Evolutionary conservation across 352 stramenopile species (phyloP).

Genomic region (Pythium coloratum): DNA sequence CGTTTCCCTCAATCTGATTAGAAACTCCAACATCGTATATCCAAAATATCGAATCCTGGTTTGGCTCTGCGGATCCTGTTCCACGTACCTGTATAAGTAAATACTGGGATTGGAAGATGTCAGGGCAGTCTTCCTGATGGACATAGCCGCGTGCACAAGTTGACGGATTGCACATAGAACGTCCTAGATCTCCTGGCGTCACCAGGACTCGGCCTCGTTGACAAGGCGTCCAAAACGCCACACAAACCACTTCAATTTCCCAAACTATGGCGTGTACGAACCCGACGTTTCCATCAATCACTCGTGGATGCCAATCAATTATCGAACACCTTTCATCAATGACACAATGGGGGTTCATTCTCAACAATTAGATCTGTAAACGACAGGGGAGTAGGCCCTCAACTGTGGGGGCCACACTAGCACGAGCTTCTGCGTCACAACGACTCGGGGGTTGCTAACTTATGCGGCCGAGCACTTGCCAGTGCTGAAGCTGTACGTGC

Average conservation of each 20-base stretch:
- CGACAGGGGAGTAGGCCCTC: neutral
- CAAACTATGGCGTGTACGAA: too few relatives aligned
- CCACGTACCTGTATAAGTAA: too few relatives aligned
- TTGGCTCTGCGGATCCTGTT: too few relatives aligned
- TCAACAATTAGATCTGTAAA: neutral
- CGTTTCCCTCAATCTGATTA: neutral
- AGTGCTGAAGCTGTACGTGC: neutral
- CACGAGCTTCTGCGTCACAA: neutral
- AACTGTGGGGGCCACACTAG: neutral
- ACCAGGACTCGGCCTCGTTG: too few relatives aligned
- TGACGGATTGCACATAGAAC: neutral
- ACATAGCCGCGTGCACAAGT: neutral
- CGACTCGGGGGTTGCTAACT: neutral
- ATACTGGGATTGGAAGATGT: too few relatives aligned
- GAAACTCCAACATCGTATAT: neutral
- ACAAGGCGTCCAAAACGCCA: too few relatives aligned
- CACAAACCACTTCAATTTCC: too few relatives aligned
- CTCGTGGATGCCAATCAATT: too few relatives aligned
- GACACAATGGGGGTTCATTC: neutral
- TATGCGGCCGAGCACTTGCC: neutral
- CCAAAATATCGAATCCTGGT: neutral
- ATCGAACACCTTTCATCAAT: too few relatives aligned
- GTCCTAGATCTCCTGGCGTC: too few relatives aligned
- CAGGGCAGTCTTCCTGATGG: neutral
- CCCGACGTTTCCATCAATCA: too few relatives aligned